Conservation (phyloP, 257 asterid species). For the Solanum stenotomum region DNA sequence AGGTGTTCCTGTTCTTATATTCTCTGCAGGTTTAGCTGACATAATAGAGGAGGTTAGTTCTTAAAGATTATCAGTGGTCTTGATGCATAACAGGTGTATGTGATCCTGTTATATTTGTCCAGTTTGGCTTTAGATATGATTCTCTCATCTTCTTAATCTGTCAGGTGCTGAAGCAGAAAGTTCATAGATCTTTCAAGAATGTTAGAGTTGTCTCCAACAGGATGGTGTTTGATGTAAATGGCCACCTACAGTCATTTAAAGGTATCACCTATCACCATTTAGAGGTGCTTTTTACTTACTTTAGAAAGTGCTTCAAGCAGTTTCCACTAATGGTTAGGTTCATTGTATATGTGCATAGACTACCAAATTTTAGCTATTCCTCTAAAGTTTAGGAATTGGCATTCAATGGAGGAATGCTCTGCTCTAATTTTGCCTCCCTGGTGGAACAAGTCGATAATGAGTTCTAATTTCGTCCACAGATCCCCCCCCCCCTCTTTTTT, state of each 20-base stretch:
- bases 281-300: background rate
- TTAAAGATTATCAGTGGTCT: conserved; percentile 1
- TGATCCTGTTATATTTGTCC: background rate
- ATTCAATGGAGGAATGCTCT: background rate
- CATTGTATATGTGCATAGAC: background rate
- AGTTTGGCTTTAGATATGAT: conserved; percentile 5
- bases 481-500: too few species aligned
- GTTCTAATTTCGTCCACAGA: too few species aligned
- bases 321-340: background rate
- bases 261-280: conserved; percentile 21
- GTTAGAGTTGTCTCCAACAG: conserved; percentile 77
- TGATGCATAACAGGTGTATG: conserved; percentile 3
- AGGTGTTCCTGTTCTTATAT: conserved; percentile 77
- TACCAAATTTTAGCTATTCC: background rate
- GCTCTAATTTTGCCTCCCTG: too few species aligned
- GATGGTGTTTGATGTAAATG: conserved; percentile 74
- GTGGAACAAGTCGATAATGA: too few species aligned
- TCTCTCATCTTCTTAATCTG: conserved; percentile 13
- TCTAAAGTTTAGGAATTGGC: background rate
- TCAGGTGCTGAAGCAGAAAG: conserved; percentile 86
- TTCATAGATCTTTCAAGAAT: conserved; percentile 76
- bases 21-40: conserved; percentile 96
- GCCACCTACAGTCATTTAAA: conserved; percentile 59
- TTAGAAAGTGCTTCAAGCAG: background rate
- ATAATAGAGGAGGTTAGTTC: conserved; percentile 85